Evolutionary conservation across 2,329 filamentous ascomycete genomes (phyloP), one percentile per base, ranked within the genome.

Genomic region (Aspergillus glaucus): DNA sequence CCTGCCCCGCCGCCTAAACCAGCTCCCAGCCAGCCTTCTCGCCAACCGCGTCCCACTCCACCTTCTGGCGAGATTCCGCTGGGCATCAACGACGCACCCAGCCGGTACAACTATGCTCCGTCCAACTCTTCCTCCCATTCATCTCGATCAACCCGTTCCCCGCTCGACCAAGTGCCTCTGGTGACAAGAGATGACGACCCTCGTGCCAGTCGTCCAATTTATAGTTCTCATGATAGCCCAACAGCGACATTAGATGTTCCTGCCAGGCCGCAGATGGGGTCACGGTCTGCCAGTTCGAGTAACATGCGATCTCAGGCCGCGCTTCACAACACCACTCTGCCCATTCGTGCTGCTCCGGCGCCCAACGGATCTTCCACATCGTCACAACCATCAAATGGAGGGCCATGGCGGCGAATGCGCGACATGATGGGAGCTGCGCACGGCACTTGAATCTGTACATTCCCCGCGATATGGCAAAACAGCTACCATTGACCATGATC

Each of bases 1-100:
- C 64, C 56, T 60, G 71, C 55, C 51, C 68, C 60, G 65, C 75
- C 53, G 21, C 53, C 64, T 40, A 57, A 57, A 44, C 50, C 59
- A 19, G 37, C 56, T 14, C 57, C 52, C 40, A 58, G 52, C 47
- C 61, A 57, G 34, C 58, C 62, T 7, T 44, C 50, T 21, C 56
- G 51, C 40, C 49, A 8, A 39, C 51, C 55, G 8, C 49, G 59
- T 49, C 41, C 51, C 42, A 87, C 84, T 15, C 84, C 86, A 28
- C 86, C 84, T 9, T 86, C 85, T 47, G 84, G 84, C 50, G 84
- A 88, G 58, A 88, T 88, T 50, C 84, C 84, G 36, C 81, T 88
- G 51, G 69, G 71, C 51, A 62, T 67, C 24, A 66, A 65, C 44
- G 67, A 69, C 36, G 47, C 47, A 44, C 64, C 62, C 58, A 58